Evolutionary conservation across 768 basidiomycete species (phyloP), one percentile per base, ranked within the genome.

Genomic region (Agaricus blazei): DNA sequence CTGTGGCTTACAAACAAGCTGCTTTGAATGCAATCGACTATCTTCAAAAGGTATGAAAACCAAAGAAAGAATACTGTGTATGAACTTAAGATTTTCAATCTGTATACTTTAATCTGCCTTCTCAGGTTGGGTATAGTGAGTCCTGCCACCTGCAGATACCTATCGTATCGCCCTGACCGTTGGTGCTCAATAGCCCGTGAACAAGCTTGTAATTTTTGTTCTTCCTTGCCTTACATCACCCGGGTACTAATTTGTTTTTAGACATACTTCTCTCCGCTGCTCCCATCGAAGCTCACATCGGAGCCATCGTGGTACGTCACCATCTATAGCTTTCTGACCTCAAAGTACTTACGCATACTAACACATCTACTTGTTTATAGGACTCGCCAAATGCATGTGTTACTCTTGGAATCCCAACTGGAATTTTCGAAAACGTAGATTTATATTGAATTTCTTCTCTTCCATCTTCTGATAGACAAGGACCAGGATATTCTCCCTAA

Each of bases 351-450:
- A 19, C 19, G 19, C 19, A 19, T 19, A 19, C 19, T 19, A 19
- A 19, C 19, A 31, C 23, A n/a, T 15, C 29, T 26, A 8, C n/a
- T 9, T n/a, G 12, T 51, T 12, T n/a, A 14, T 52, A 84, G 84
- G 86, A 88, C 66, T 86, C 85, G 3, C 87, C 88, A 1, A 90
- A 90, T 60, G 87, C 88, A 1, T 88, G 87, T 60, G 85, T 89
- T 4, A 88, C 87, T 0, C 69, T 91, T 23, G 87, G 78, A 0
- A 73, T 91, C 3, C 88, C 88, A 3, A 75, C 85, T n/a, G 87
- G 81, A 2, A 91, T 91, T 57, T 91, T 91, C 62, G 84, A 88
- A 41, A 76, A 82, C 62, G 85, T 85, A 48, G 58, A 81, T 62
- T 4, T 12, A 42, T 51, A 11, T 48, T 36, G 27, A 19, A 43